Evolutionary conservation across 108 stramenopile species (phyloP).

Genomic region (Cyclotella kingstonii): DNA sequence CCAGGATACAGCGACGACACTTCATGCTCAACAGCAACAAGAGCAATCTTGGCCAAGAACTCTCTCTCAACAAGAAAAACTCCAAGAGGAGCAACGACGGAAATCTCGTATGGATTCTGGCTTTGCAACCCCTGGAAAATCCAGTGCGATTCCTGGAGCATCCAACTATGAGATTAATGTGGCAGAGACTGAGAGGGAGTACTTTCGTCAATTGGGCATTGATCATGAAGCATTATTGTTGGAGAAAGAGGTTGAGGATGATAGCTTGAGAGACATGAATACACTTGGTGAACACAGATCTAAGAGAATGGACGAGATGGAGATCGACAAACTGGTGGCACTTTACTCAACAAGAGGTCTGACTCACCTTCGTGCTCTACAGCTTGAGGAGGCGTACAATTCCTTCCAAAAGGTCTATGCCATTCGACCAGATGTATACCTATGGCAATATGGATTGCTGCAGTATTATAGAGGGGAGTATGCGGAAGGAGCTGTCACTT

Average conservation of each 20-base stretch:
- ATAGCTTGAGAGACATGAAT: not conserved
- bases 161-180: conserved; percentile 57
- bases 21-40: no score
- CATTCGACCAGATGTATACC: conserved; percentile 69
- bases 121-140: conserved; percentile 62
- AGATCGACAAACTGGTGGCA: conserved; percentile 54
- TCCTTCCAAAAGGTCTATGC: conserved; percentile 64
- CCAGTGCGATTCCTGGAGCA: conserved; percentile 68
- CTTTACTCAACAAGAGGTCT: conserved; percentile 59
- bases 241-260: conserved; percentile 25
- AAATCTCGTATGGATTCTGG: conserved; percentile 57
- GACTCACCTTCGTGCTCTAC: conserved; percentile 55
- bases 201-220: conserved; percentile 32
- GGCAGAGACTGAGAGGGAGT: conserved; percentile 68
- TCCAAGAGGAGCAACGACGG: conserved; percentile 69
- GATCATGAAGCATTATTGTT: conserved; percentile 40
- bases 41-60: conserved; percentile 1
- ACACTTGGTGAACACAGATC: not conserved
- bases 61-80: conserved; percentile 52
- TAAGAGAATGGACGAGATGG: conserved; percentile 30
- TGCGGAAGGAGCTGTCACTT: conserved; percentile 53
- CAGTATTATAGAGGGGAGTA: conserved; percentile 69
- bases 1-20: no score
- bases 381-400: conserved; percentile 50
- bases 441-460: conserved; percentile 80